Evolutionary conservation across 257 asterid species (phyloP), one percentile per base, ranked within the genome.

Genomic region (Rhazya stricta): DNA sequence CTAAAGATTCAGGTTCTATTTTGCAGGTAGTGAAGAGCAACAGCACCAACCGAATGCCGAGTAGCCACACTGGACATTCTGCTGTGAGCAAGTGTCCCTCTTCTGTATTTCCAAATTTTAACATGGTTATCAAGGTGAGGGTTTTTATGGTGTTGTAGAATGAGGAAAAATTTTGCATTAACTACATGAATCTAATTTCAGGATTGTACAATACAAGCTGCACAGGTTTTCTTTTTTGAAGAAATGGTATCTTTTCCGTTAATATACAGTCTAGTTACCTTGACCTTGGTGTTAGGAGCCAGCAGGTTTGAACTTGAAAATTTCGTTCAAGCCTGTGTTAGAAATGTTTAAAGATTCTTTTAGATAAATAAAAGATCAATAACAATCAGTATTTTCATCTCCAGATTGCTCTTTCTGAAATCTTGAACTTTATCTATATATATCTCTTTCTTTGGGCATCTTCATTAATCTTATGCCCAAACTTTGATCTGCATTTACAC

Each of bases 1-100:
- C 65, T 37, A 46, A 57, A 73, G 54, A 67, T 18, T 58, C 67
- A 45, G 42, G 34, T 43, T 61, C 29, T 71, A 36, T 61, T n/a
- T 27, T 76, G 71, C 88, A 86, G 92, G 87, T 51, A 79, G 74
- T 76, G 58, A 7, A 23, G 83, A 82, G 67, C 81, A 79, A 81
- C 78, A 58, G 71, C 43, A 10, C 3, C 63, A 30, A 34, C 29
- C 27, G 48, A n/a, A 53, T 56, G 50, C 29, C 2, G 9, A n/a
- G 72, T 70, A 30, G 70, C 46, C 39, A 46, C 77, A 71, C 56
- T 74, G 50, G 15, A 61, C 46, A 34, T 72, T 63, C 25, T 39
- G 61, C 34, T 51, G 63, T 72, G 63, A 34, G 62, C 37, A 39
- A 34, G 21, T 30, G 58, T 19, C 16, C 30, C 57, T 23, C 67